phyloP scores from a whole-genome alignment of 768 basidiomycete species.

The Phylloporus rhodoxanthus region DNA sequence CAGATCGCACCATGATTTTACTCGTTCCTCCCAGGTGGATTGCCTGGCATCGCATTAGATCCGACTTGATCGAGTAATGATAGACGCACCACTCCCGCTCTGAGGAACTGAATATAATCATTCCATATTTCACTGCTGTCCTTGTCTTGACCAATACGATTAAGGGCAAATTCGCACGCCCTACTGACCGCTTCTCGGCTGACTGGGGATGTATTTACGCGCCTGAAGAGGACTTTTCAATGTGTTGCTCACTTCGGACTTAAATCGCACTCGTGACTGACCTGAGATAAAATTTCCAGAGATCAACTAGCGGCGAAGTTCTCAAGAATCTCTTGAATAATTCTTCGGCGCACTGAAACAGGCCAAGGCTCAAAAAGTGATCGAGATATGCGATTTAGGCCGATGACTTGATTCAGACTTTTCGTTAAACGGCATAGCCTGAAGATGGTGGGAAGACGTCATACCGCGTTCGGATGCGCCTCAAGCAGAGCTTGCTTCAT shows the following conservation, averaged over 20 bases:
- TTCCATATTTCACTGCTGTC: conserved; percentile 90
- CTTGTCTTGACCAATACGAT: conserved; percentile 85
- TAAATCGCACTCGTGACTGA: conserved; percentile 35
- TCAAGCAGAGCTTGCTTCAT: conserved; percentile 77
- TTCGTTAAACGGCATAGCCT: conserved; percentile 22
- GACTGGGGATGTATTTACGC: conserved; percentile 58
- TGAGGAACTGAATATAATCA: conserved; percentile 89
- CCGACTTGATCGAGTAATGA: background rate
- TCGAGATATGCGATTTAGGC: conserved; percentile 82
- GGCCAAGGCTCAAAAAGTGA: conserved; percentile 61
- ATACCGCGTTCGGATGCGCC: conserved; percentile 88
- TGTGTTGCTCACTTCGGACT: conserved; percentile 2
- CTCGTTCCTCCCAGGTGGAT: conserved; percentile 93
- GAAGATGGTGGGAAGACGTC: conserved; percentile 33
- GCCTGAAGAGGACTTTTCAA: conserved; percentile 37
- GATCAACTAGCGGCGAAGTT: conserved; percentile 79
- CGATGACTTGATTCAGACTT: conserved; percentile 48
- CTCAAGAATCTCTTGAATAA: conserved; percentile 84
- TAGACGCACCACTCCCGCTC: conserved; percentile 62
- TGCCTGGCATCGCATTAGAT: conserved; percentile 35
- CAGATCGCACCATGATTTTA: conserved; percentile 63
- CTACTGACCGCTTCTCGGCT: conserved; percentile 76
- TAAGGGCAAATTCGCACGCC: conserved; percentile 90
- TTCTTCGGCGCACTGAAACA: conserved; percentile 73
- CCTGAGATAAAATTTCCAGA: conserved; percentile 93